phyloP scores from a whole-genome alignment of 2,329 filamentous ascomycete genomes.

The Xylaria sp. region DNA sequence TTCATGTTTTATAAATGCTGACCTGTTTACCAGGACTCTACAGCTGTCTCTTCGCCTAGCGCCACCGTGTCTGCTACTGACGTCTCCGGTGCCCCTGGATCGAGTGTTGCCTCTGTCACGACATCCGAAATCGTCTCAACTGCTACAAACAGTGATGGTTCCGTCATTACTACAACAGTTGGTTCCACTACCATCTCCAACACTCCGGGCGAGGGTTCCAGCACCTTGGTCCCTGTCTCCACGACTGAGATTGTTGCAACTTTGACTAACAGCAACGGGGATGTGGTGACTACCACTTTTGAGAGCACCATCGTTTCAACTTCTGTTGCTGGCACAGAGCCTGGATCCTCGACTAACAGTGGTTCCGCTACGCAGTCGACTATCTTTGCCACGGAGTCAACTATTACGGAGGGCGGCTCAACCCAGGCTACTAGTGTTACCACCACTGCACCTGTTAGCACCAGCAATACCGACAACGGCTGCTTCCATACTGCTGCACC shows the following conservation, averaged over 20 bases:
- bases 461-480: constrained; percentile 10
- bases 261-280: constrained; percentile 27
- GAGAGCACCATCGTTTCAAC: constrained; percentile 34
- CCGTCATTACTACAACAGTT: constrained; percentile 22
- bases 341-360: constrained; percentile 28
- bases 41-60: constrained; percentile 14
- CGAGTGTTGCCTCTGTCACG: constrained; percentile 20
- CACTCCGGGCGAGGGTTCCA: constrained; percentile 21
- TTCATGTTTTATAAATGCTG: too few species aligned
- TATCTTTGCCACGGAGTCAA: constrained; percentile 31
- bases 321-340: constrained; percentile 18
- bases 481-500: constrained; percentile 39
- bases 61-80: constrained; percentile 28
- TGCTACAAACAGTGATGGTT: constrained; percentile 29
- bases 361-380: constrained; percentile 29
- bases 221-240: constrained; percentile 18
- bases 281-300: constrained; percentile 30
- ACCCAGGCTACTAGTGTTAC: constrained; percentile 32
- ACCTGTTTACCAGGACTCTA: constrained; percentile 16
- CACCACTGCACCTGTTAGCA: constrained; percentile 29
- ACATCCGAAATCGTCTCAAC: constrained; percentile 26
- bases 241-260: constrained; percentile 26
- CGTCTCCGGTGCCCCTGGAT: background rate
- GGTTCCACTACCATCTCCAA: constrained; percentile 24
- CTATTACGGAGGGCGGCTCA: constrained; percentile 29